These are phyloP conservation scores for Powellomyces hirtus DNA, from an alignment of 192 early-diverging fungal genomes.

Conservation along the genomic window DNA sequence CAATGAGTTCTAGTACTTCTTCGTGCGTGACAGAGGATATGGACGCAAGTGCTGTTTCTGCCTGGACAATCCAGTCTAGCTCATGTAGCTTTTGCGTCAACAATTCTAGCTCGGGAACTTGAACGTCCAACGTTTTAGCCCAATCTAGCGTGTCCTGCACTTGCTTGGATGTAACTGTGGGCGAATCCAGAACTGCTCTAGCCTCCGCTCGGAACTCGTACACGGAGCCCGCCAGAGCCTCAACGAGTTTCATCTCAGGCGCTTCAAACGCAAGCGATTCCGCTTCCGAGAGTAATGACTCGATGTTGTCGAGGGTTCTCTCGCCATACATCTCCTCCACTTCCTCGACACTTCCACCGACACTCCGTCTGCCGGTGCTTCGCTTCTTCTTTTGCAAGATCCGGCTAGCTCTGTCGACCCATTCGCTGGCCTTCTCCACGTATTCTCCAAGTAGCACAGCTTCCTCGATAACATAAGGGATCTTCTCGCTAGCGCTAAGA, in stretches of 20 bases:
- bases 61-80: slow-evolving; percentile 12
- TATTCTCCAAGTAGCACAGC: slow-evolving; percentile 25
- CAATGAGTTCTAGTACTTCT: slow-evolving; percentile 15
- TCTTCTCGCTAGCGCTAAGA: slow-evolving; percentile 12
- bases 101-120: slow-evolving; percentile 5
- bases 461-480: slow-evolving; percentile 36
- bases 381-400: slow-evolving; percentile 20
- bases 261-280: slow-evolving; percentile 31
- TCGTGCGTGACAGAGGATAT: neutral
- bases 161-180: neutral
- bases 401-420: slow-evolving; percentile 27
- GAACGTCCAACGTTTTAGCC: slow-evolving; percentile 3
- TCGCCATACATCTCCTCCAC: neutral
- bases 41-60: neutral
- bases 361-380: neutral
- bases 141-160: slow-evolving; percentile 7
- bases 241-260: slow-evolving; percentile 32
- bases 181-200: neutral
- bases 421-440: slow-evolving; percentile 30
- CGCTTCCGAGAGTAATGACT: slow-evolving; percentile 9
- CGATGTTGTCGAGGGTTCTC: slow-evolving; percentile 13
- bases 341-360: neutral
- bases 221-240: slow-evolving; percentile 2
- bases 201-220: slow-evolving; percentile 18
- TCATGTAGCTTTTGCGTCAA: slow-evolving; percentile 10